Evolutionary conservation across 2,329 filamentous ascomycete species (phyloP), one percentile per base, ranked within the genome.

Genomic region (Alternaria arbusti): DNA sequence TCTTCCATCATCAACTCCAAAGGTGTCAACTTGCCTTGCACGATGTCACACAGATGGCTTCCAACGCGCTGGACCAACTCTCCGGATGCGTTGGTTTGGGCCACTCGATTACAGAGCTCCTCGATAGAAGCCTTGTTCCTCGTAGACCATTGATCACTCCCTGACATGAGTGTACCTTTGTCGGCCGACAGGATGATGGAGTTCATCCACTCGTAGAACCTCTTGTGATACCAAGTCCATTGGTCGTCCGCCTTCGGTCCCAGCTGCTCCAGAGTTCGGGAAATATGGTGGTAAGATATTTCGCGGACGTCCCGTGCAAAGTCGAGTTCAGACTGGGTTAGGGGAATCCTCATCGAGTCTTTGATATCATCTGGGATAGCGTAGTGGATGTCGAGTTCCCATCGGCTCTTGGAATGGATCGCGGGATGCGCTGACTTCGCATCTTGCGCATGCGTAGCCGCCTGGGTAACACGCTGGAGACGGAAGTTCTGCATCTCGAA

Each of bases 1-100:
- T 59, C 57, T 32, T 51, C 40, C n/a, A 49, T 25, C 54, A 66
- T 62, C 20, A 68, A n/a, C 20, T 62, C 59, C 17, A 67, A 44
- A 4, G 65, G 65, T 20, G 55, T 36, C 6, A 60, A 0, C 10
- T 63, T 49, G 3, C 59, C 63, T 6, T 45, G 49, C 2, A 67
- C 7, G 54, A 49, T 49, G 40, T 52, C 40, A n/a, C 15, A 20
- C 11, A 44, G 30, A n/a, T 51, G 45, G 8, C 8, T 49, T 13
- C 64, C 61, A n/a, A 66, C 50, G 20, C 58, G 54, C n/a, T 32
- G 17, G 1, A 32, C 28, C 54, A 62, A 52, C 11, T 52, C 54
- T 28, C 54, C 49, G 12, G 49, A 51, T 9, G 49, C 49, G 8
- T 51, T 51, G 12, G 20, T 32, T 23, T 30, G 28, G 8, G 49